Conservation (phyloP, 2,329 filamentous ascomycete species). For the Aspergillus sp. region DNA sequence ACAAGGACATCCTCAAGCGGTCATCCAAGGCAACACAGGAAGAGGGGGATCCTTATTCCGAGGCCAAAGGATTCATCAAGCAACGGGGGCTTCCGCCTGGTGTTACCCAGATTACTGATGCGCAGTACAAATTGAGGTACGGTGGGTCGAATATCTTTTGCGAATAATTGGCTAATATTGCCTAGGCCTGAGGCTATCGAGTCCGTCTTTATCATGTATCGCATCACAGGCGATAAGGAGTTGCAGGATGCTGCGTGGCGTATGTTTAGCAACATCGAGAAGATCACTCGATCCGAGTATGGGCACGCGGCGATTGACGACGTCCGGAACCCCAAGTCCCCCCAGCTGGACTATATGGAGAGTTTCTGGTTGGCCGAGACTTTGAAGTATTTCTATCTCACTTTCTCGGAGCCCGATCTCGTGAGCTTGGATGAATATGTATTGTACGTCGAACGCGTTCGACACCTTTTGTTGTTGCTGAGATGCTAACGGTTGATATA, state of each 20-base stretch:
- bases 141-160: background rate
- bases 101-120: conserved; percentile 23
- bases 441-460: conserved; percentile 27
- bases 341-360: conserved; percentile 40
- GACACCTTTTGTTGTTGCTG: background rate
- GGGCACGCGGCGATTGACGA: conserved; percentile 45
- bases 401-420: conserved; percentile 39
- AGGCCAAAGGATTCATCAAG: conserved; percentile 20
- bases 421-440: conserved; percentile 45
- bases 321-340: conserved; percentile 31
- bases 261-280: conserved; percentile 49
- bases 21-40: conserved; percentile 15
- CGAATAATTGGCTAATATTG: background rate
- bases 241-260: conserved; percentile 48
- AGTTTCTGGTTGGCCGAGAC: conserved; percentile 48
- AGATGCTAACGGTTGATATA: conserved; percentile 10
- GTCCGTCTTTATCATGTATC: conserved; percentile 60
- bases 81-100: conserved; percentile 25
- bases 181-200: conserved; percentile 58
- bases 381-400: conserved; percentile 46
- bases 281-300: conserved; percentile 41
- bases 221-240: conserved; percentile 54
- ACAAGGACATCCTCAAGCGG: conserved; percentile 23
- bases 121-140: conserved; percentile 32
- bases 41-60: conserved; percentile 14